Evolutionary conservation across 2,329 filamentous ascomycete species (phyloP).

Genomic region (Apiospora saccharicola): DNA sequence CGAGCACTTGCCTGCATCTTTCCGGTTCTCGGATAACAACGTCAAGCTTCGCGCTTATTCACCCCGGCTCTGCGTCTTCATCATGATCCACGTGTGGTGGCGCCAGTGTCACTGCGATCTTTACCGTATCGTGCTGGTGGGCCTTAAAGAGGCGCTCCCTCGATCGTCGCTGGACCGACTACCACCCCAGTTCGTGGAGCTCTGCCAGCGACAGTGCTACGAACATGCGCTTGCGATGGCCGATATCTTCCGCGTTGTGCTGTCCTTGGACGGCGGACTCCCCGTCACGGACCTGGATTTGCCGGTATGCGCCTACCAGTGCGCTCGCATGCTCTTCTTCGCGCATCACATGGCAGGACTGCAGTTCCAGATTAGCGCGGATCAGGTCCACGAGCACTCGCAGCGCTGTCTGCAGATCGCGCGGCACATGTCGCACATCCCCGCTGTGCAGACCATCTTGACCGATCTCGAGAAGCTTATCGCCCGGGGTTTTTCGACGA

Average conservation of each 20-base stretch:
- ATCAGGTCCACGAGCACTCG: constrained; percentile 57
- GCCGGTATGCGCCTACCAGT: constrained; percentile 53
- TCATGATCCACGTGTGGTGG: constrained; percentile 47
- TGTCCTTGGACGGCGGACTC: constrained; percentile 44
- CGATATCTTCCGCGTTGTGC: constrained; percentile 58
- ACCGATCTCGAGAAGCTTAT: constrained; percentile 61
- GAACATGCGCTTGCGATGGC: constrained; percentile 57
- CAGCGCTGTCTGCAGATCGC: constrained; percentile 60
- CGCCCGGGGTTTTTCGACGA: constrained; percentile 49
- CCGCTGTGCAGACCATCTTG: constrained; percentile 57
- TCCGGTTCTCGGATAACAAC: constrained; percentile 65
- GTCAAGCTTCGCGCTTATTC: constrained; percentile 64
- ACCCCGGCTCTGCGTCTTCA: constrained; percentile 58
- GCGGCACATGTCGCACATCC: constrained; percentile 58
- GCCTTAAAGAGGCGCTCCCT: constrained; percentile 50
- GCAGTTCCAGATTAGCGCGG: constrained; percentile 53
- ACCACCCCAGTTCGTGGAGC: constrained; percentile 38
- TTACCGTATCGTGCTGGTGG: constrained; percentile 51
- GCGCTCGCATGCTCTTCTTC: constrained; percentile 47
- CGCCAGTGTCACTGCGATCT: constrained; percentile 54
- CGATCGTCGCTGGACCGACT: constrained; percentile 39
- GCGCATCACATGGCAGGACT: constrained; percentile 51
- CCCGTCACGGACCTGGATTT: constrained; percentile 49
- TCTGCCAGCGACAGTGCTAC: constrained; percentile 44
- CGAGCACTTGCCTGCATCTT: constrained; percentile 60